A percentile compares a stretch with the other conserved stretches of the same genome.
Evolutionary conservation across 1,139 yeast genomes (phyloP).

Genomic region (Kluyveromyces sp.): DNA sequence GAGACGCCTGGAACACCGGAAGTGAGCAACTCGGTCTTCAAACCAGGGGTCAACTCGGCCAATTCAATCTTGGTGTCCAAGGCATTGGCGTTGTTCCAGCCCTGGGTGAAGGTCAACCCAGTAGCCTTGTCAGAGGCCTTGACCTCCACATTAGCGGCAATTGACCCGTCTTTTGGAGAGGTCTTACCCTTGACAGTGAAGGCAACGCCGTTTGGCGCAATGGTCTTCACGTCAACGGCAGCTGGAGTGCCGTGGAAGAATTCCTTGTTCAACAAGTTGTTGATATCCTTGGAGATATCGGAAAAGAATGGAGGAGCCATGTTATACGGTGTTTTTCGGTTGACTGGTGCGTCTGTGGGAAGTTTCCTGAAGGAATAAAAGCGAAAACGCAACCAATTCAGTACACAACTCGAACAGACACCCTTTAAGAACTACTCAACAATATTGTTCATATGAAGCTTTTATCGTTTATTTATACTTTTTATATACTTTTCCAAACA

Average conservation of each 20-base stretch:
- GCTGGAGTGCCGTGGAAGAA: slow-evolving; percentile 90
- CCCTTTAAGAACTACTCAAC: background rate
- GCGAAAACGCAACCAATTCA: background rate
- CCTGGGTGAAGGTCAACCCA: slow-evolving; percentile 91
- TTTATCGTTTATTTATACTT: background rate
- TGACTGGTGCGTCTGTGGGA: no score
- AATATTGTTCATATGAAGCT: background rate
- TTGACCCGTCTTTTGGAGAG: slow-evolving; percentile 65
- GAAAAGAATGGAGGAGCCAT: slow-evolving; percentile 76
- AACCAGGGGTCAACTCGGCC: slow-evolving; percentile 89
- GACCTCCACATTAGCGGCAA: slow-evolving; percentile 86
- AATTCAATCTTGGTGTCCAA: slow-evolving; percentile 91
- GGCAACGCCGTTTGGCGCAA: slow-evolving; percentile 94
- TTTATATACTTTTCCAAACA: background rate
- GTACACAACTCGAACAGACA: no score
- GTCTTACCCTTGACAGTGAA: slow-evolving; percentile 94
- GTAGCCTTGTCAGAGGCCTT: slow-evolving; percentile 90
- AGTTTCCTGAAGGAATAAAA: no score
- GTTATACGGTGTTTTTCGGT: no score
- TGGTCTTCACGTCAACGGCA: slow-evolving; percentile 81
- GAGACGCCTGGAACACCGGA: slow-evolving; percentile 82
- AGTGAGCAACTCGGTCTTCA: slow-evolving; percentile 88
- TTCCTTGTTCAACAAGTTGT: slow-evolving; percentile 84
- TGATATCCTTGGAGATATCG: slow-evolving; percentile 84
- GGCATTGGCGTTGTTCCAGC: slow-evolving; percentile 94